Evolutionary conservation across 768 basidiomycete species (phyloP), one percentile per base, ranked within the genome.

Genomic region (Phallus indusiatus): DNA sequence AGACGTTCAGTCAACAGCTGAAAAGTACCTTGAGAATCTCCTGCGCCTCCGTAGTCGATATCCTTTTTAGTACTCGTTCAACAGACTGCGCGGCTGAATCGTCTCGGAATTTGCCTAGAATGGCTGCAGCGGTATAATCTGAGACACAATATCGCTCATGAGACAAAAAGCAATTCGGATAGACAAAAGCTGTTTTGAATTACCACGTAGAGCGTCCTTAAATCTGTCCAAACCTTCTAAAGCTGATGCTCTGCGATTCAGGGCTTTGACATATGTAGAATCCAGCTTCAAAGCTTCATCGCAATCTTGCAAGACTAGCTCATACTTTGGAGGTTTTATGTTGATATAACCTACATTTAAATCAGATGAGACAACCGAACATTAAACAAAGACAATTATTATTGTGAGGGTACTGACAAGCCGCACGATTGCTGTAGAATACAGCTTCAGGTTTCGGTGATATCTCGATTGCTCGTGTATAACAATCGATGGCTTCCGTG

Each of bases 61-160:
- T 72, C 62, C 84, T 84, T 73, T 94, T 94, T 67, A 98, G 73
- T 18, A 95, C 90, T n/a, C 93, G 83, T 70, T 98, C 96, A 8
- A 98, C 92, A 0, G 89, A 76, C 55, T 83, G 78, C 4, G 88
- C 82, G 1, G 93, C 86, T 0, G 74, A 64, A 62, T 88, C 82
- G 67, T 94, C 92, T 68, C 85, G 79, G 82, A 98, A 96, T 67
- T 86, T 85, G 71, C 94, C 92, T 47, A 99, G 80, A 63, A 99
- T 95, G 16, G 94, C 93, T 0, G 90, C 86, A n/a, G 95, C 91
- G 0, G 95, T 97, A 76, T 85, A 98, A 71, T 99, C 95, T 94
- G 63, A n/a, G n/a, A n/a, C n/a, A n/a, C n/a, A n/a, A n/a, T n/a
- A n/a, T n/a, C n/a, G n/a, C n/a, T n/a, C 2, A 11, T 34, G 5